A percentile compares a stretch with the other conserved stretches of the same genome.
Evolutionary conservation across 2,329 filamentous ascomycete genomes (phyloP).

Genomic region (Aspergillus quadrilineatus): DNA sequence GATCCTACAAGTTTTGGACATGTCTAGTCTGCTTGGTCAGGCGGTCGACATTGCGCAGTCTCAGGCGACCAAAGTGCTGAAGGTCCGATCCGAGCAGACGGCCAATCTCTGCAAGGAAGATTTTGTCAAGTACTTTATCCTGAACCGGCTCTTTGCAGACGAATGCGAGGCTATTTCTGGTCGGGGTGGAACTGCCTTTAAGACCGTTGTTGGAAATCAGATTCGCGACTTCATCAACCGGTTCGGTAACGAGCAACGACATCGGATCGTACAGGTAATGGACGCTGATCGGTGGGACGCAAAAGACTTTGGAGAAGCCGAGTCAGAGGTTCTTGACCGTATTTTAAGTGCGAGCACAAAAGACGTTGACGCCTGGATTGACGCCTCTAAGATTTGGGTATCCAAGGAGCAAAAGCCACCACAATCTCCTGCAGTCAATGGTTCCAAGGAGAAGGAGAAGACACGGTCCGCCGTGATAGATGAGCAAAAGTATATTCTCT

Average conservation of each 20-base stretch:
- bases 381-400: slow-evolving; percentile 53
- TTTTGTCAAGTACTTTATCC: slow-evolving; percentile 62
- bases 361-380: slow-evolving; percentile 57
- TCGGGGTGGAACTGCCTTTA: slow-evolving; percentile 58
- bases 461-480: slow-evolving; percentile 74
- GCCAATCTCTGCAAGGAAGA: slow-evolving; percentile 54
- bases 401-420: slow-evolving; percentile 32
- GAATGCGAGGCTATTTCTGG: slow-evolving; percentile 67
- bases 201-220: slow-evolving; percentile 61
- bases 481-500: slow-evolving; percentile 79
- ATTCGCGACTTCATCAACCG: slow-evolving; percentile 62
- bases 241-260: slow-evolving; percentile 57
- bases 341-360: slow-evolving; percentile 60
- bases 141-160: slow-evolving; percentile 64
- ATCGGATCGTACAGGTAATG: slow-evolving; percentile 57
- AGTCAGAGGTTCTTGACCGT: slow-evolving; percentile 52
- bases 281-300: slow-evolving; percentile 65
- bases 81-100: slow-evolving; percentile 62
- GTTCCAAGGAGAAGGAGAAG: slow-evolving; percentile 65
- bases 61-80: slow-evolving; percentile 63
- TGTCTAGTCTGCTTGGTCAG: slow-evolving; percentile 64
- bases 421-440: slow-evolving; percentile 40
- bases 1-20: slow-evolving; percentile 62
- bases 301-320: slow-evolving; percentile 58
- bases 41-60: slow-evolving; percentile 66